phyloP scores from a whole-genome alignment of 441 rosid species.

The Croton laevigatus region DNA sequence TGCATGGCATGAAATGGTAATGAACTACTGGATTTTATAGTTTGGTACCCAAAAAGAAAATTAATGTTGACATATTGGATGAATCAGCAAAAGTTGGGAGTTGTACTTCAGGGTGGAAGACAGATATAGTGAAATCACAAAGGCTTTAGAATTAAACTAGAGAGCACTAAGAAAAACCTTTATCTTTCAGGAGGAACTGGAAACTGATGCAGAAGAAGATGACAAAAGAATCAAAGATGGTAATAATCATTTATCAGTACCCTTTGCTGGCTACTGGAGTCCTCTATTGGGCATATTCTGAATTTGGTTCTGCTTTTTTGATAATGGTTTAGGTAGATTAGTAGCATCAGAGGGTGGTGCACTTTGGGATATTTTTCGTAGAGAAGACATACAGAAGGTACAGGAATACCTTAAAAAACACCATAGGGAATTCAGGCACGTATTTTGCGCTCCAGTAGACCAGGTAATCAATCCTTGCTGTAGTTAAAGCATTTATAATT shows the following conservation, averaged over 20 bases:
- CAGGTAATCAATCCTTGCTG: conserved; percentile 33
- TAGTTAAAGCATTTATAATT: not conserved
- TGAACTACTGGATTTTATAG: not conserved
- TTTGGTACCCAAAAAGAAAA: not conserved
- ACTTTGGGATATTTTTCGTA: conserved; percentile 67
- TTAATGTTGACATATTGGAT: not conserved
- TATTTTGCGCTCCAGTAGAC: conserved; percentile 38
- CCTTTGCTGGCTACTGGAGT: not conserved
- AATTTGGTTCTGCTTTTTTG: conserved; percentile 11
- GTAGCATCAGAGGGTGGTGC: conserved; percentile 46
- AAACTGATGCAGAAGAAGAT: not conserved
- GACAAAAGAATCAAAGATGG: not conserved
- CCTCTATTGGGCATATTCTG: not conserved
- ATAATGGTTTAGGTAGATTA: conserved; percentile 22
- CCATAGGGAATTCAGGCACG: conserved; percentile 53
- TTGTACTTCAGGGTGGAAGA: not conserved
- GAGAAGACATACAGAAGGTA: conserved; percentile 58
- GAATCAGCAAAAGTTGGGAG: not conserved
- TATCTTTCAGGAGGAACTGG: not conserved
- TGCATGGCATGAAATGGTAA: not conserved
- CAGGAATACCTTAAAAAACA: conserved; percentile 50
- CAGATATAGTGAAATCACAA: not conserved
- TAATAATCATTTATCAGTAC: not conserved
- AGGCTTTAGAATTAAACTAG: not conserved
- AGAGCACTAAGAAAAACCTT: not conserved